A percentile compares a stretch with the other conserved stretches of the same genome.
phyloP scores from a whole-genome alignment of 2,329 filamentous ascomycete genomes.

The Ophiostoma sp. region DNA sequence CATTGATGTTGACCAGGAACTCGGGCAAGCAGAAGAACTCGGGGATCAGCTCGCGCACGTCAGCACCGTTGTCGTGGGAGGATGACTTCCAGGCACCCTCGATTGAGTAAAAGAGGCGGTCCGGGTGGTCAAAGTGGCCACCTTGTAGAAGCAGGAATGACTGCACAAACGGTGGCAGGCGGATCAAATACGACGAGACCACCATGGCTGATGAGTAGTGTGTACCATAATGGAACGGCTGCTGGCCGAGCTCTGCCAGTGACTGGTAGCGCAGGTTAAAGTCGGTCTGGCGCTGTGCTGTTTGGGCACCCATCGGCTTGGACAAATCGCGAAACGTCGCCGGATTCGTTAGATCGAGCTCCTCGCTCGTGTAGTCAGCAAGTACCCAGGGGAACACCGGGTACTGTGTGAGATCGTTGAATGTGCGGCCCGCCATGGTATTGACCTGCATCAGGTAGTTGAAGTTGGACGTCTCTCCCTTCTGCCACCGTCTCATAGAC shows the following conservation, averaged over 20 bases:
- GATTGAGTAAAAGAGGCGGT: conserved; percentile 90
- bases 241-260: conserved; percentile 85
- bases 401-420: conserved; percentile 97
- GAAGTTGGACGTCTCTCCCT: conserved; percentile 95
- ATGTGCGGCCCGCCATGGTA: conserved; percentile 91
- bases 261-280: conserved; percentile 81
- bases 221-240: conserved; percentile 94
- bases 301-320: conserved; percentile 95
- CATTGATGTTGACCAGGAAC: conserved; percentile 88
- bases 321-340: conserved; percentile 83
- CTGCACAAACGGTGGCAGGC: conserved; percentile 91
- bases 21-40: conserved; percentile 97
- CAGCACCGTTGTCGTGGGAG: conserved; percentile 82
- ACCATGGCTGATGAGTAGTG: conserved; percentile 99
- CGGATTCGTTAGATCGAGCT: conserved; percentile 79
- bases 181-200: conserved; percentile 91
- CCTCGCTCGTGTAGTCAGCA: conserved; percentile 90
- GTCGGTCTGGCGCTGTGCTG: conserved; percentile 64
- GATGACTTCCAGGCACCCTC: conserved; percentile 87
- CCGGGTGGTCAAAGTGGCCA: conserved; percentile 93
- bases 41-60: conserved; percentile 89
- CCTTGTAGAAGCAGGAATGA: conserved; percentile 92
- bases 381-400: conserved; percentile 97
- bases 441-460: conserved; percentile 99
- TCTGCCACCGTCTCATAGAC: conserved; percentile 82